Base-by-base conservation (phyloP, 768 basidiomycete species). In the Termitomyces sp. region DNA sequence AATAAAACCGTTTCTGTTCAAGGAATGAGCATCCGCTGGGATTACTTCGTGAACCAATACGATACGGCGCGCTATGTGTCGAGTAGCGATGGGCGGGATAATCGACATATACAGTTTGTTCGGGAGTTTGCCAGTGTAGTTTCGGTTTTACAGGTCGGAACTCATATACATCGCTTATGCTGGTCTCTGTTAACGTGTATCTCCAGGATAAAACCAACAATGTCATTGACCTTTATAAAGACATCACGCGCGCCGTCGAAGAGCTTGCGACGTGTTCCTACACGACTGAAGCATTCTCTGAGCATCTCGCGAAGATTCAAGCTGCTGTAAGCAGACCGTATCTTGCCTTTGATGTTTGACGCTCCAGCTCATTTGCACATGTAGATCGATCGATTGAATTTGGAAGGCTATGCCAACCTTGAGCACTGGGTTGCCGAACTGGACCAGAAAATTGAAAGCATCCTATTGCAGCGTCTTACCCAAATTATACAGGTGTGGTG, bases 11-110 rank as follows among this genome's bases (percentile, higher is more conserved):
- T 32, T 51, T 8, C 15, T 38, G 26, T 41, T 10, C n/a, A 45
- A 96, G 95, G 96, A 26, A 96, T 99, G 88, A 83, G 81, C 64
- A 90, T 96, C 54, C 87, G 90, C 24, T 99, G 97, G 97, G 97
- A 98, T 67, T 82, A 93, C 71, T 94, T 98, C 64, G 89, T 98
- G 62, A 96, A 90, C 65, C 90, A 94, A 52, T 98, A 93, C 66
- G 94, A 96, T 61, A 82, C 87, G 4, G 78, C 84, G 15, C 79
- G 92, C 56, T 91, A 86, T 66, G 79, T 88, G 7, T 75, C 87
- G 0, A 76, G 79, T 45, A 75, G 84, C n/a, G 91, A 93, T 62
- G 87, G 83, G 17, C 69, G 78, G 30, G 94, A 97, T 65, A 93
- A 87, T 65, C 78, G 92, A 58, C 96, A 98, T 65, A 85, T 96